Percentiles rank a stretch among this genome's conserved stretches.
phyloP scores from a whole-genome alignment of 345 rosid genomes.

The Populus davidiana region DNA sequence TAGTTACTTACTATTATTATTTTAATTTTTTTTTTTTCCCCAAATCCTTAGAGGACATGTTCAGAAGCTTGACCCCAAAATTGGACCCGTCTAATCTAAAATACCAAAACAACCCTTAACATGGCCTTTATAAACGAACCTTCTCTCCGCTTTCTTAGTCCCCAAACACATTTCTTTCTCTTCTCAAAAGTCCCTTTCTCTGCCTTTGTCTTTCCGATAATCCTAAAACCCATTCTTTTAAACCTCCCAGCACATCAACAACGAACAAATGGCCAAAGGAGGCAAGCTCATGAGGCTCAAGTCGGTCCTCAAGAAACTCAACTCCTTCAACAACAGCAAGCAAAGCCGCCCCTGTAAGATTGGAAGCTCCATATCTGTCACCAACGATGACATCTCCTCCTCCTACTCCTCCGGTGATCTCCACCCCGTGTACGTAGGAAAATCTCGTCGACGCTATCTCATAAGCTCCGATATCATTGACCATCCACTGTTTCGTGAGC shows the following conservation, averaged over 20 bases:
- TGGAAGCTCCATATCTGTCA: constrained; percentile 37
- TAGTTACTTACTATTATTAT: background rate
- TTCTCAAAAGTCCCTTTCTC: background rate
- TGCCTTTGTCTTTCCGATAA: background rate
- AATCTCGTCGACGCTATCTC: constrained; percentile 69
- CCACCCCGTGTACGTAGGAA: constrained; percentile 73
- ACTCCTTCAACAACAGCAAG: constrained; percentile 59
- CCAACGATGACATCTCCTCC: constrained; percentile 17
- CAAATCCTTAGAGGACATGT: background rate
- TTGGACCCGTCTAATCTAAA: background rate
- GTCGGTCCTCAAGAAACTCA: constrained; percentile 77
- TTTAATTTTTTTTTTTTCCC: no score
- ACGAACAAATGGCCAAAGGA: constrained; percentile 56
- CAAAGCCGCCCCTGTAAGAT: constrained; percentile 26
- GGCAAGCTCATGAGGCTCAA: constrained; percentile 72
- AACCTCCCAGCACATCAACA: background rate
- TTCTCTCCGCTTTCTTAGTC: constrained; percentile 28
- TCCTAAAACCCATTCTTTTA: background rate
- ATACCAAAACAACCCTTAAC: constrained; percentile 19
- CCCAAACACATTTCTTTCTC: background rate
- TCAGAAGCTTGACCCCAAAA: no score
- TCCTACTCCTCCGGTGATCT: constrained; percentile 39
- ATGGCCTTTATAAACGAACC: constrained; percentile 37
- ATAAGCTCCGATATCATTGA: constrained; percentile 50
- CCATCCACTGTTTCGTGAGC: constrained; percentile 45